Evolutionary conservation across 2,329 filamentous ascomycete species (phyloP).

Genomic region (Tolypocladium tundrense): DNA sequence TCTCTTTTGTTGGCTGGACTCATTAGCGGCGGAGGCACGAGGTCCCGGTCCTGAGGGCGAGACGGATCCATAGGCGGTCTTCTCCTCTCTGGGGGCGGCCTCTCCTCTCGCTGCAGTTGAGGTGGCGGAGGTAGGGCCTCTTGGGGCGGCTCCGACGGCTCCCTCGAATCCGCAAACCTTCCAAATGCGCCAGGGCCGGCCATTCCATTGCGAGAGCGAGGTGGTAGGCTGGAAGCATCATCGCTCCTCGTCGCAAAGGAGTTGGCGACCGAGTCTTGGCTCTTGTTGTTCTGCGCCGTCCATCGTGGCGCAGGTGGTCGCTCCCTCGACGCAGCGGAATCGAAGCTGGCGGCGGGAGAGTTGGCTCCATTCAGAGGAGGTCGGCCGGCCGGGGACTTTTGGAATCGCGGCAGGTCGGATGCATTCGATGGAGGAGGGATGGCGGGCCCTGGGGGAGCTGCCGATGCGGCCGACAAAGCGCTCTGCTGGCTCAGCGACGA

Average conservation of each 20-base stretch:
- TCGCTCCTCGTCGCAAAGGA: constrained; percentile 38
- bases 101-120: constrained; percentile 22
- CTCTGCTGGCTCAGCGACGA: constrained; percentile 11
- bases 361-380: constrained; percentile 28
- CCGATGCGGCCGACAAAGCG: constrained; percentile 7
- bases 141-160: constrained; percentile 8
- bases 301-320: constrained; percentile 33
- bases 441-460: constrained; percentile 5
- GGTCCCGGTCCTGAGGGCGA: constrained; percentile 41
- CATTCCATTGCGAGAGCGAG: constrained; percentile 43
- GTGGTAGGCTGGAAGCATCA: constrained; percentile 38
- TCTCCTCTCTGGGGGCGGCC: constrained; percentile 50
- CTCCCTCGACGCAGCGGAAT: constrained; percentile 31
- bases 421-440: constrained; percentile 8
- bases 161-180: constrained; percentile 20
- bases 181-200: constrained; percentile 26
- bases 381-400: constrained; percentile 17
- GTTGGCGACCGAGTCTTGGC: constrained; percentile 45
- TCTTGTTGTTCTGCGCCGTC: constrained; percentile 40
- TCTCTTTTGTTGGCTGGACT: constrained; percentile 38
- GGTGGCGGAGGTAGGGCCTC: constrained; percentile 5
- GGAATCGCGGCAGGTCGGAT: constrained; percentile 17
- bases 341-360: constrained; percentile 42
- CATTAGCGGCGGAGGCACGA: constrained; percentile 49
- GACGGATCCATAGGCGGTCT: constrained; percentile 56